phyloP scores from a whole-genome alignment of 108 stramenopile genomes.

The Skeletonema potamos region DNA sequence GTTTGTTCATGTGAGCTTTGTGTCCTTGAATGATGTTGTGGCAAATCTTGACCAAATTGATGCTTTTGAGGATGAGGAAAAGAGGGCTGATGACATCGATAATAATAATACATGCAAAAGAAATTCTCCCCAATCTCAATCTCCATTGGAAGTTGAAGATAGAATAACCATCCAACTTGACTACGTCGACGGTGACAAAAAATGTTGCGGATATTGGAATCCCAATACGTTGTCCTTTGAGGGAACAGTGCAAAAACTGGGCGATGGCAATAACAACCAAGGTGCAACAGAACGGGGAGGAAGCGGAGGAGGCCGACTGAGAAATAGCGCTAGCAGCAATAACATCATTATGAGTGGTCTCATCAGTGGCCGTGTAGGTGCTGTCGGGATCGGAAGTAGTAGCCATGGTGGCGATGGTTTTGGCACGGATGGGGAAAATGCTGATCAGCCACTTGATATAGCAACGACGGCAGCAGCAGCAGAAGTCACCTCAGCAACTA shows the following conservation, averaged over 20 bases:
- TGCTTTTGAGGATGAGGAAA: not conserved
- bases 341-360: constrained; percentile 35
- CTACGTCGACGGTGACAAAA: constrained; percentile 33
- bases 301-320: not conserved
- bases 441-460: not conserved
- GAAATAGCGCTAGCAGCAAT: not conserved
- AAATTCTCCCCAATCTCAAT: not conserved
- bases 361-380: constrained; percentile 8
- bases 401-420: constrained; percentile 2
- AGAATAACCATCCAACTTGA: constrained; percentile 37
- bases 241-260: constrained; percentile 25
- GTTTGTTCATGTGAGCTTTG: constrained; percentile 22
- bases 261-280: constrained; percentile 12
- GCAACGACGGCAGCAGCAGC: not conserved
- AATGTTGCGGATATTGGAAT: constrained; percentile 28
- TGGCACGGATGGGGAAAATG: constrained; percentile 3
- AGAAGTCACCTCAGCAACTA: too few relatives aligned
- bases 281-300: not conserved
- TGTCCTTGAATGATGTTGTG: constrained; percentile 10
- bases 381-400: not conserved
- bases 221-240: constrained; percentile 22
- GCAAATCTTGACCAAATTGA: not conserved
- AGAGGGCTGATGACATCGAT: not conserved
- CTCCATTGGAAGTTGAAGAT: not conserved
- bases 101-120: not conserved